Evolutionary conservation across 148 eudicot genomes (phyloP).

Genomic region (Fallopia convolvulus): DNA sequence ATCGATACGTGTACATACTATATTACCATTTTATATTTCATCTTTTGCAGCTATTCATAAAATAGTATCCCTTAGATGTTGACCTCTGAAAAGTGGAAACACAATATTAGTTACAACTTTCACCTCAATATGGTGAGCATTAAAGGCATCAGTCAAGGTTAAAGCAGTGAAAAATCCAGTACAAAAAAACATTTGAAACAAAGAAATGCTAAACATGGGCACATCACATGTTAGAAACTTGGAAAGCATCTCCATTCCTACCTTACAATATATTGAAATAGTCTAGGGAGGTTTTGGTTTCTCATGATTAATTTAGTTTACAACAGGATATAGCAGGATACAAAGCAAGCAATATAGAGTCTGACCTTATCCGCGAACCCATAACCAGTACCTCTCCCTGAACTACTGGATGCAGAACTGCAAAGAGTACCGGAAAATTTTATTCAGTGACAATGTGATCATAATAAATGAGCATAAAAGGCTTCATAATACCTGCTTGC

Average conservation of each 20-base stretch:
- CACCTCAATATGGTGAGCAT: background rate
- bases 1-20: background rate
- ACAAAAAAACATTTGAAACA: background rate
- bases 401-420: slow-evolving; percentile 50
- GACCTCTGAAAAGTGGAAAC: background rate
- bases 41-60: background rate
- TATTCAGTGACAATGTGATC: background rate
- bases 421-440: slow-evolving; percentile 4
- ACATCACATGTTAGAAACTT: background rate
- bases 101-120: background rate
- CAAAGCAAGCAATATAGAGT: slow-evolving; percentile 1
- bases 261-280: background rate
- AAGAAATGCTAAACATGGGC: background rate
- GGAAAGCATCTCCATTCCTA: background rate
- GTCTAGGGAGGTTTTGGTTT: background rate
- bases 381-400: slow-evolving; percentile 70
- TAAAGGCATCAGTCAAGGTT: background rate
- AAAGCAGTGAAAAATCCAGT: background rate
- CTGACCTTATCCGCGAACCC: slow-evolving; percentile 96
- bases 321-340: background rate
- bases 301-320: background rate
- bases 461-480: background rate
- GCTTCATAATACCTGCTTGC: slow-evolving; percentile 47
- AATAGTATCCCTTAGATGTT: background rate
- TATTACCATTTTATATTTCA: background rate